Evolutionary conservation across 345 rosid genomes (phyloP).

Genomic region (Rhodamnia rubescens): DNA sequence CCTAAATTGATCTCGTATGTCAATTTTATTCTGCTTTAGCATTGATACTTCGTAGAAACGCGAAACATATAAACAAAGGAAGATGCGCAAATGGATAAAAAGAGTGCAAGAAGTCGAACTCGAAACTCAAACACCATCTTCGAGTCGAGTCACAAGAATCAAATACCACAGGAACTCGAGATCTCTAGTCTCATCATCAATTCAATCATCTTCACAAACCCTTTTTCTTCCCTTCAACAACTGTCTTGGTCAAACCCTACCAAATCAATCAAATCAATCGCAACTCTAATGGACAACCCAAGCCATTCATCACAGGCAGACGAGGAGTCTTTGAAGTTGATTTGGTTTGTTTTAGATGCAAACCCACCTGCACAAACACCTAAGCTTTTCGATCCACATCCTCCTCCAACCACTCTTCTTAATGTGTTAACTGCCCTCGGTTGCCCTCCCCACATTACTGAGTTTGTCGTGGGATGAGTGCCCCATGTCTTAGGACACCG

Average conservation of each 20-base stretch:
- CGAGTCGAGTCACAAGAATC: background rate
- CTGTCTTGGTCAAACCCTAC: background rate
- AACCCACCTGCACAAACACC: background rate
- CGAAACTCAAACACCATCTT: background rate
- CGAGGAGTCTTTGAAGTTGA: background rate
- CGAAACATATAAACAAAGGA: background rate
- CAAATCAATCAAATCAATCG: background rate
- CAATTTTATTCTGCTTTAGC: background rate
- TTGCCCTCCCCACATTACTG: background rate
- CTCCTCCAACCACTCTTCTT: background rate
- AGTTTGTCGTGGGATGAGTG: background rate
- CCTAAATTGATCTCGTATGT: background rate
- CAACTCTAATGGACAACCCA: background rate
- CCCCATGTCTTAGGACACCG: background rate
- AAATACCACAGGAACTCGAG: background rate
- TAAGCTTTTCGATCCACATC: background rate
- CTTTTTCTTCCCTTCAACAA: background rate
- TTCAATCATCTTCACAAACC: background rate
- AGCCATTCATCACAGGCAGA: background rate
- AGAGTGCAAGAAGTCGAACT: background rate
- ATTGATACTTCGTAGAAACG: background rate
- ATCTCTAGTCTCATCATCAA: background rate
- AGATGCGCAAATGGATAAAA: background rate
- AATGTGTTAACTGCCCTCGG: background rate
- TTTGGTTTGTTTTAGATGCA: background rate